phyloP scores from a whole-genome alignment of 2,329 filamentous ascomycete genomes.

The Aspergillus luchuensis region DNA sequence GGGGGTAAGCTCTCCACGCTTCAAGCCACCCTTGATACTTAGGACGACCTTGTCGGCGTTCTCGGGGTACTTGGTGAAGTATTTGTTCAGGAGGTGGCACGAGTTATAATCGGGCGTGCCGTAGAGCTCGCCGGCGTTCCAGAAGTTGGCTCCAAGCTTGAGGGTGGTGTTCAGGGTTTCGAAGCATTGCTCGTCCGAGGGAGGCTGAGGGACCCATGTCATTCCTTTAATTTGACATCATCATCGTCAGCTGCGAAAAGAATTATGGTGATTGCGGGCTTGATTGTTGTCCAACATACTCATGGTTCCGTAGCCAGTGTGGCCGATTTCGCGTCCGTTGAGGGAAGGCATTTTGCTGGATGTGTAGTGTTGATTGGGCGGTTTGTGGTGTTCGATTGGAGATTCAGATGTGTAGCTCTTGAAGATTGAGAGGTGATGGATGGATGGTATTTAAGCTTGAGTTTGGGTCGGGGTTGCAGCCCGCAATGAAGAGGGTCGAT shows the following conservation, averaged over 20 bases:
- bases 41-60: conserved; percentile 64
- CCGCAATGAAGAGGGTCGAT: neutral
- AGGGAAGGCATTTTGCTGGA: conserved; percentile 32
- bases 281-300: conserved; percentile 36
- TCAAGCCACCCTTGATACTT: conserved; percentile 61
- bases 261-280: neutral
- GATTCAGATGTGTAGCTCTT: neutral
- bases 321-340: conserved; percentile 44
- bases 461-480: neutral
- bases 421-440: no score
- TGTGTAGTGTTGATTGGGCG: neutral
- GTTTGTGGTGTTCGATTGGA: neutral
- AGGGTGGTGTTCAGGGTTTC: conserved; percentile 59
- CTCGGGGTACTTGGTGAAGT: conserved; percentile 65
- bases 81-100: conserved; percentile 60
- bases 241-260: neutral
- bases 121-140: conserved; percentile 69
- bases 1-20: conserved; percentile 39
- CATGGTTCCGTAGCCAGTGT: conserved; percentile 60
- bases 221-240: conserved; percentile 29
- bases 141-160: conserved; percentile 51
- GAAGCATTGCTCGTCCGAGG: conserved; percentile 42
- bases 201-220: conserved; percentile 36
- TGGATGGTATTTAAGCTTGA: no score
- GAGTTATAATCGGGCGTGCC: conserved; percentile 61